These are phyloP conservation scores for Saccharomycopsis selenospora DNA, from an alignment of 805 yeast genomes.

Conservation along the genomic window DNA sequence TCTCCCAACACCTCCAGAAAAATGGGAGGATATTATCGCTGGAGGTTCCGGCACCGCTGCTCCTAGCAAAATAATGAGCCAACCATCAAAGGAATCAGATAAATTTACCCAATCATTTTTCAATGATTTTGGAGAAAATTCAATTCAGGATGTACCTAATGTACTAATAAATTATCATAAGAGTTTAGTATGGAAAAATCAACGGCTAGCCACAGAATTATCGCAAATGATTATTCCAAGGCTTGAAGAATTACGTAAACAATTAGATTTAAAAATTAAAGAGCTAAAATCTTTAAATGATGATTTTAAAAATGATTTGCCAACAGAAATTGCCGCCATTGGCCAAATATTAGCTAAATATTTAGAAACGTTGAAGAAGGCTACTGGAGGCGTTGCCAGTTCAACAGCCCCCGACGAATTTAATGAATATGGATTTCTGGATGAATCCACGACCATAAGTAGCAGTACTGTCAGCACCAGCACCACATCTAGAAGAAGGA, in stretches of 20 bases:
- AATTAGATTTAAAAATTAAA: conserved; percentile 37
- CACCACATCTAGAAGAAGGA: background rate
- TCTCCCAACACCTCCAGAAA: conserved; percentile 12
- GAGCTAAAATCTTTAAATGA: conserved; percentile 47
- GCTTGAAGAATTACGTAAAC: conserved; percentile 25
- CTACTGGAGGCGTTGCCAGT: conserved; percentile 26
- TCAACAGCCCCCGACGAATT: conserved; percentile 15
- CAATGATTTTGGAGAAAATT: conserved; percentile 69
- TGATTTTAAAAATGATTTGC: conserved; percentile 56
- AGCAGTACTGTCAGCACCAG: background rate
- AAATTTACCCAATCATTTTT: conserved; percentile 42
- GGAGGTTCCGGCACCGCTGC: background rate
- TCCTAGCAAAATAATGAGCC: background rate
- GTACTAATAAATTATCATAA: conserved; percentile 42
- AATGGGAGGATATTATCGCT: background rate
- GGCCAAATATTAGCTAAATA: conserved; percentile 48
- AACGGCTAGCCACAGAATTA: conserved; percentile 44
- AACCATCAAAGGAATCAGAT: conserved; percentile 27
- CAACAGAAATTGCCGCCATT: conserved; percentile 54
- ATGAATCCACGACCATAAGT: background rate
- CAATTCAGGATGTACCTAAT: conserved; percentile 77
- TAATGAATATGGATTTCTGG: conserved; percentile 4
- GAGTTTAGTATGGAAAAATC: conserved; percentile 36
- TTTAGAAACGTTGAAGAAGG: conserved; percentile 8
- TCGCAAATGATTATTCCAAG: conserved; percentile 36